Evolutionary conservation across 495 filamentous ascomycete species (phyloP), one percentile per base, ranked within the genome.

Genomic region (Umbilicaria muhlenbergii): DNA sequence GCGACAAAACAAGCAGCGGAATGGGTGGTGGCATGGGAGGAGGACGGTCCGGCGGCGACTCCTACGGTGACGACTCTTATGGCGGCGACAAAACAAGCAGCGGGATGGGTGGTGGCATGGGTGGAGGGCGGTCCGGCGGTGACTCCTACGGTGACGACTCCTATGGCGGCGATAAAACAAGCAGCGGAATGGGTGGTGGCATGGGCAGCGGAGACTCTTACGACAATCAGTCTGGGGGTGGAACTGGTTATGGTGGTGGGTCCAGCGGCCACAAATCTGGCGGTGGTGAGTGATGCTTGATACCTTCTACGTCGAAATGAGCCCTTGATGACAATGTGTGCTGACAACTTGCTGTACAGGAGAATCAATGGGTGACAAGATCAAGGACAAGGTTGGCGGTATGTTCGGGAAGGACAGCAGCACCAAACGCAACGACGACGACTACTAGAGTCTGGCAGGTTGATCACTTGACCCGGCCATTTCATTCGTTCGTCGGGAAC

Each of bases 381-480:
- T 70, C 10, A 55, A 69, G 57, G 62, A 68, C 49, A 70, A 67
- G 53, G 61, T 54, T 32, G 63, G 66, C 3, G 43, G 51, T 38
- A 40, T 65, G 39, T 44, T 66, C 36, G 49, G 60, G 35, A 64
- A 58, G 40, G 56, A 59, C 11, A 49, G 42, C 24, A 28, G 24
- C 24, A 28, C 4, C 24, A 28, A 28, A 10, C 5, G 24, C 24
- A 24, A 24, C 21, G 8, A 28, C 24, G 2, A 28, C 24, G 24
- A 28, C 24, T 28, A 28, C 8, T 28, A 28, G 24, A 6, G 5
- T 7, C 8, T 28, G 1, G 24, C 6, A 8, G 24, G 0, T 28
- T 3, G 1, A 0, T 24, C 3, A 24, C 6, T 24, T 24, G 21
- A 6, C 21, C 5, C 24, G 8, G 8, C 24, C 24, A 8, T 28